Percentiles rank a stretch among this genome's conserved stretches.
Evolutionary conservation across 331 rosid genomes (phyloP).

Genomic region (Prunus yedoensis): DNA sequence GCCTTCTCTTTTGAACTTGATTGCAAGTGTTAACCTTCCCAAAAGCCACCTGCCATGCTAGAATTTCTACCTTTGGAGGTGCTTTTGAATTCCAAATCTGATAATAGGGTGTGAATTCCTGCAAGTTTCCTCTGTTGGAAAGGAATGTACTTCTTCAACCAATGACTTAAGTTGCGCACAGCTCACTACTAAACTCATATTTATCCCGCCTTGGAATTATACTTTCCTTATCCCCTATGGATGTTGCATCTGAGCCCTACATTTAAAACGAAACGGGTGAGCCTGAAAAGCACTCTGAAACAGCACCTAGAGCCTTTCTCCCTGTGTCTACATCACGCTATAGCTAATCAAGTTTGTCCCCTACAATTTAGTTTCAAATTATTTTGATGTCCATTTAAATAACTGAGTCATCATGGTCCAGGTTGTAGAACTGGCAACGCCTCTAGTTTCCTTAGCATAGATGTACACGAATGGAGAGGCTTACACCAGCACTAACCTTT

Average conservation of each 20-base stretch:
- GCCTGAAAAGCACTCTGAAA: neutral
- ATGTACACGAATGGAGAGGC: neutral
- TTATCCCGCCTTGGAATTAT: neutral
- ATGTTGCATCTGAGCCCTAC: too few species aligned
- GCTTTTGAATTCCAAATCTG: too few species aligned
- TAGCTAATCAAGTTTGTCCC: neutral
- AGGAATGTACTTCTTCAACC: neutral
- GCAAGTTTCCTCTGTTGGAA: too few species aligned
- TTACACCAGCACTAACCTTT: neutral
- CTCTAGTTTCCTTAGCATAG: neutral
- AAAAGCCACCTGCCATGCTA: too few species aligned
- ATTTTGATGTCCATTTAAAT: neutral
- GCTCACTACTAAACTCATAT: neutral
- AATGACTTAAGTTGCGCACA: neutral
- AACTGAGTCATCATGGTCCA: constrained; percentile 1
- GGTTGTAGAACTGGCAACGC: neutral
- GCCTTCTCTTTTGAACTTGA: too few species aligned
- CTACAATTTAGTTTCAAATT: neutral
- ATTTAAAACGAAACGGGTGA: neutral
- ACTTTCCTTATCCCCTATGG: neutral
- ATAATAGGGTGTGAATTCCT: too few species aligned
- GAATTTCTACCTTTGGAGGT: too few species aligned
- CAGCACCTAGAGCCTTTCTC: constrained; percentile 6
- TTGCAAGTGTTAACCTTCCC: too few species aligned
- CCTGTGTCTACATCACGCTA: neutral